Percentiles rank a stretch among this genome's conserved stretches.
phyloP scores from a whole-genome alignment of 139 green algal species.

The Choricystis sp. region DNA sequence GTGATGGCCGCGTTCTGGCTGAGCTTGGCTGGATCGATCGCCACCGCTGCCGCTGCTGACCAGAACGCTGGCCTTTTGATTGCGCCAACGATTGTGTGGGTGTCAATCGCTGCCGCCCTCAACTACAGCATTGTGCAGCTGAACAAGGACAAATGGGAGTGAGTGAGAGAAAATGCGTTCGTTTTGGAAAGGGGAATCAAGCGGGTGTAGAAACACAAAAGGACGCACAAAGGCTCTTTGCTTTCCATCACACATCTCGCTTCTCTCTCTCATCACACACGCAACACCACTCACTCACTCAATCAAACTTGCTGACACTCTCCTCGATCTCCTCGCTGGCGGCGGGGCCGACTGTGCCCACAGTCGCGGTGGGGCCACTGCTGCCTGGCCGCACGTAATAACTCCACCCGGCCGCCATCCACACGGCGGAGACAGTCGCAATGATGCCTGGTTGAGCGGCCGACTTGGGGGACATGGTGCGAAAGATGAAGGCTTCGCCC shows the following conservation, averaged over 20 bases:
- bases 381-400: constrained; percentile 33
- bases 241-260: not conserved
- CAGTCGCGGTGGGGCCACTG: no score
- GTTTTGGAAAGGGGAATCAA: not conserved
- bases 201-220: not conserved
- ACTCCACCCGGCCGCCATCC: constrained; percentile 55
- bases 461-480: constrained; percentile 44
- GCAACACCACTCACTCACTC: not conserved
- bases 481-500: constrained; percentile 47
- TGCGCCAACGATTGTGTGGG: not conserved
- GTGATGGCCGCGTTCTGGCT: not conserved
- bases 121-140: not conserved
- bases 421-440: constrained; percentile 41
- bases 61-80: not conserved
- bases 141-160: not conserved
- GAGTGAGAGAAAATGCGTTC: not conserved
- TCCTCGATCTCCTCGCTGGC: not conserved
- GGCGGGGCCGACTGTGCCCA: not conserved
- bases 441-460: constrained; percentile 47
- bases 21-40: not conserved
- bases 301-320: not conserved
- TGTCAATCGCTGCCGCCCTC: not conserved
- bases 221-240: not conserved
- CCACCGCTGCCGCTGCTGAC: not conserved
- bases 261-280: not conserved